These are phyloP conservation scores for Marasmius sp. DNA, from an alignment of 1,284 basidiomycete species.

Conservation along the genomic window DNA sequence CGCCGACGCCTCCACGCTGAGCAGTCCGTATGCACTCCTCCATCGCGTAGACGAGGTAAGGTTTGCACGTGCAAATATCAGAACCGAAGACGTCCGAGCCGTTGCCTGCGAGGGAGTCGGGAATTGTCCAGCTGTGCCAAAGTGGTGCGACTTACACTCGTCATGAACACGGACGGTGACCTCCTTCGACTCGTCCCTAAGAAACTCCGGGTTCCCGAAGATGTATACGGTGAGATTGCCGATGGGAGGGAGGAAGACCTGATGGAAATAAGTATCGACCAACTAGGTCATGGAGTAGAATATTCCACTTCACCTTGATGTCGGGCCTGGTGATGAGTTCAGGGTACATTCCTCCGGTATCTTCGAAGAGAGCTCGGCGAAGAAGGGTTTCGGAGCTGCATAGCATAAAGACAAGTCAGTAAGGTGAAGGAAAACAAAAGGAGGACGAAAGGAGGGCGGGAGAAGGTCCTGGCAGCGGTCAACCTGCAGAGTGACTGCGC, in stretches of 20 bases:
- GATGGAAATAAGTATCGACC: not conserved
- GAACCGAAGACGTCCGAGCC: slow-evolving; percentile 89
- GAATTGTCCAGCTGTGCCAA: slow-evolving; percentile 2
- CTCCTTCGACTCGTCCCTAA: slow-evolving; percentile 81
- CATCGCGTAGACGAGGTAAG: slow-evolving; percentile 91
- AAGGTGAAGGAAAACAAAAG: slow-evolving; percentile 4
- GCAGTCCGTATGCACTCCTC: slow-evolving; percentile 65
- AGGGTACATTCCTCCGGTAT: slow-evolving; percentile 95
- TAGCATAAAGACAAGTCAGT: slow-evolving; percentile 8
- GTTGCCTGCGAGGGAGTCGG: slow-evolving; percentile 49
- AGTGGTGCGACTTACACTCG: slow-evolving; percentile 61
- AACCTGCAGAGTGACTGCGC: no score
- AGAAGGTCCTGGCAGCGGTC: not conserved
- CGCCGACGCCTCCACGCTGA: slow-evolving; percentile 86
- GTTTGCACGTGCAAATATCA: slow-evolving; percentile 95
- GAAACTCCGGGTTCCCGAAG: slow-evolving; percentile 81
- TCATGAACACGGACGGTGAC: slow-evolving; percentile 93
- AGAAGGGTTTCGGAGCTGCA: slow-evolving; percentile 79
- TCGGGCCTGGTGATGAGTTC: slow-evolving; percentile 94
- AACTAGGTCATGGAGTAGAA: not conserved
- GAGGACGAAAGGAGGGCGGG: not conserved
- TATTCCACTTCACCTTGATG: slow-evolving; percentile 56
- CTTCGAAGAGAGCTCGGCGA: slow-evolving; percentile 90
- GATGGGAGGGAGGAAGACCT: slow-evolving; percentile 91
- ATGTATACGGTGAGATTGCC: slow-evolving; percentile 93